Evolutionary conservation across 345 rosid species (phyloP).

Genomic region (Syzygium jambos): DNA sequence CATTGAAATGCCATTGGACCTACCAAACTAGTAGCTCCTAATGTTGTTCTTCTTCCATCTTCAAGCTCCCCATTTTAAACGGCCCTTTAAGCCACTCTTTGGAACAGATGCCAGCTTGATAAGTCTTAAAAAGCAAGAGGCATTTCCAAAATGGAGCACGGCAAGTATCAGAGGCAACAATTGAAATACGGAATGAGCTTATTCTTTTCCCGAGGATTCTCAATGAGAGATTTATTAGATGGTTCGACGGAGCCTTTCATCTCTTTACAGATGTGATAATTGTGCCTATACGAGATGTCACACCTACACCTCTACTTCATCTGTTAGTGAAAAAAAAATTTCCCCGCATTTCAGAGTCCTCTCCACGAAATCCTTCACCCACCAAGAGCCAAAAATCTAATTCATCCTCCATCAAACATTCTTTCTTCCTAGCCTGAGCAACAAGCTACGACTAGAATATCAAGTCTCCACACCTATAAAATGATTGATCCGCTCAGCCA

Average conservation of each 20-base stretch:
- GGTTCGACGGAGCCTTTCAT: neutral
- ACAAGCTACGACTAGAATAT: neutral
- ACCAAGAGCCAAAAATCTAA: neutral
- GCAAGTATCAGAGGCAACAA: neutral
- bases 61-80: neutral
- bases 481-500: neutral
- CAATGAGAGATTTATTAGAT: neutral
- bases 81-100: neutral
- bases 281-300: neutral
- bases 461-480: neutral
- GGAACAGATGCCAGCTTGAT: neutral
- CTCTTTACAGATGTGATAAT: neutral
- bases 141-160: neutral
- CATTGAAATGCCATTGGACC: neutral
- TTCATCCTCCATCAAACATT: neutral
- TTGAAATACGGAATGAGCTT: neutral
- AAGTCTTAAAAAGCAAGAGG: neutral
- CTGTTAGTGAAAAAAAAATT: neutral
- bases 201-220: neutral
- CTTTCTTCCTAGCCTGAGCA: neutral
- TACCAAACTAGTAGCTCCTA: neutral
- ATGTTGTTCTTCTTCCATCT: neutral
- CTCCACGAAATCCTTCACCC: neutral
- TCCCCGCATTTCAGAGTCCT: neutral
- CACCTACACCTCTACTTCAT: neutral